Evolutionary conservation across 2,329 filamentous ascomycete species (phyloP), one percentile per base, ranked within the genome.

Genomic region (Ophiostoma triangulosporum): DNA sequence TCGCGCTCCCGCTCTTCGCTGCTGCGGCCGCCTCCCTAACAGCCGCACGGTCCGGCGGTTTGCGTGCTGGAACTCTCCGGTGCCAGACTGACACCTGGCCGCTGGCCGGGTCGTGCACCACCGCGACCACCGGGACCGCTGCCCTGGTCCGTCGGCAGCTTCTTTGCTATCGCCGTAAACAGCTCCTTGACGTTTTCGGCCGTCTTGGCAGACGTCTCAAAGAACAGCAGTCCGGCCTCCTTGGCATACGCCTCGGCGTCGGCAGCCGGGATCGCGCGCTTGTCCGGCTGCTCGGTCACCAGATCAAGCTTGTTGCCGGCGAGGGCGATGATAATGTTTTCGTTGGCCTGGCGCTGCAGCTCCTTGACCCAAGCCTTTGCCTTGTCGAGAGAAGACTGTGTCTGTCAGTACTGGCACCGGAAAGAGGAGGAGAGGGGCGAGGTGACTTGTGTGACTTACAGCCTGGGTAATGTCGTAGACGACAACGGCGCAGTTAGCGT

Each of bases 391-490:
- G 93, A 98, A 60, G 90, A 81, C 93, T 98, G 57, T 31, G 17
- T 35, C 20, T 15, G 17, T 20, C 6, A 49, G 38, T 15, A 17
- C 12, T 26, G 17, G 15, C 15, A 36, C 6, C 14, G 15, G 14
- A 27, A n/a, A n/a, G n/a, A n/a, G n/a, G n/a, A n/a, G n/a, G n/a
- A n/a, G n/a, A n/a, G n/a, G n/a, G n/a, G n/a, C n/a, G n/a, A n/a
- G n/a, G n/a, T n/a, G n/a, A n/a, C n/a, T n/a, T n/a, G n/a, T n/a
- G n/a, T 31, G 48, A 71, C 86, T 58, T 83, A 98, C 93, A 61
- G 93, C 88, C 80, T 98, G 93, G 65, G 93, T 98, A 66, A 98
- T 97, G 72, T 98, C 93, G 71, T 98, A 98, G 61, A 98, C 93
- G 49, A 98, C 91, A 31, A 98, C 91, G 56, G 94, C 93, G 73